These are phyloP conservation scores for Candida arabinofermentans DNA, from an alignment of 805 yeast genomes.

Conservation along the genomic window DNA sequence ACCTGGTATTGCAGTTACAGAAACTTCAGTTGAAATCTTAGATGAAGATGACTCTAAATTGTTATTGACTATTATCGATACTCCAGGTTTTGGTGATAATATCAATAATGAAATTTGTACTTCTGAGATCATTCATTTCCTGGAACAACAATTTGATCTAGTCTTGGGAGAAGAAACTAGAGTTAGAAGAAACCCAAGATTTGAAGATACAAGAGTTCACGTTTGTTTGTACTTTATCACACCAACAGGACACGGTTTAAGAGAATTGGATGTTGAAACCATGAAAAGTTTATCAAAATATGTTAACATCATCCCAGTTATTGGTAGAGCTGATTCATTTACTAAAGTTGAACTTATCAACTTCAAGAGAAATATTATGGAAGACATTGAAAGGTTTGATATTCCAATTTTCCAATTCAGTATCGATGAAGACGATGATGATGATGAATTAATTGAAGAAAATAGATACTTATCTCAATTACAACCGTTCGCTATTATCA, in stretches of 20 bases:
- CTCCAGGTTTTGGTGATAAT: conserved; percentile 62
- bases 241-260: conserved; percentile 59
- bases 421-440: conserved; percentile 71
- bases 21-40: conserved; percentile 53
- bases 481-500: conserved; percentile 74
- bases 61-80: conserved; percentile 50
- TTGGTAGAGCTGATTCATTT: conserved; percentile 69
- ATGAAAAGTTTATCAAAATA: conserved; percentile 70
- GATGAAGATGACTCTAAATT: conserved; percentile 60
- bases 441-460: conserved; percentile 65
- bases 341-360: conserved; percentile 52
- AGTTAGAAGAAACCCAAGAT: conserved; percentile 80
- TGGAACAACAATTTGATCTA: conserved; percentile 73
- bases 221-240: conserved; percentile 74
- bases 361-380: conserved; percentile 57
- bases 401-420: conserved; percentile 74
- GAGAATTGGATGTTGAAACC: conserved; percentile 69
- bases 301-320: conserved; percentile 70
- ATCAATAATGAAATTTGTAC: conserved; percentile 59
- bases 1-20: conserved; percentile 74
- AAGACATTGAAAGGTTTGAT: conserved; percentile 62
- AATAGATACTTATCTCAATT: conserved; percentile 54
- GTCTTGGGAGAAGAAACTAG: conserved; percentile 82
- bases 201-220: conserved; percentile 81
- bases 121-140: conserved; percentile 57